phyloP scores from a whole-genome alignment of 2,329 filamentous ascomycete genomes.

The Neofusicoccum kwambonambiense region DNA sequence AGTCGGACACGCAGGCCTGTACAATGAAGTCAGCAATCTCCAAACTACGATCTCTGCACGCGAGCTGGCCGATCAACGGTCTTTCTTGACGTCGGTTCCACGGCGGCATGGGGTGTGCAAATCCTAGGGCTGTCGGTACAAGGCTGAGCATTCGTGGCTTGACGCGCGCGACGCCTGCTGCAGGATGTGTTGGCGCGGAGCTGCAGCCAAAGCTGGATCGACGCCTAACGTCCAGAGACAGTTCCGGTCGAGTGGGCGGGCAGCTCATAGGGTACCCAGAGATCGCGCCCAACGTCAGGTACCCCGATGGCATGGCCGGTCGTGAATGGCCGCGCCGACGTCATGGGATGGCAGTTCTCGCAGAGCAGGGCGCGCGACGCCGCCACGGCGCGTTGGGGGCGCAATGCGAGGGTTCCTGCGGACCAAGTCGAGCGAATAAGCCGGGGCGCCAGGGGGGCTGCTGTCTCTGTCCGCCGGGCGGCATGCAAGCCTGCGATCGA shows the following conservation, averaged over 20 bases:
- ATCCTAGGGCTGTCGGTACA: conserved; percentile 21
- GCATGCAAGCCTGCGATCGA: conserved; percentile 4
- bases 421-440: conserved; percentile 13
- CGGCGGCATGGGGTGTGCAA: conserved; percentile 8
- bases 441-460: background rate
- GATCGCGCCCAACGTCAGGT: conserved; percentile 26
- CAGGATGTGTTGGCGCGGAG: conserved; percentile 37
- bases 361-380: conserved; percentile 11
- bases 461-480: background rate
- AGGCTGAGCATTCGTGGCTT: conserved; percentile 28
- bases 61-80: conserved; percentile 6
- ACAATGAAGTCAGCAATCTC: conserved; percentile 15
- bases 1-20: conserved; percentile 8
- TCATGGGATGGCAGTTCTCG: conserved; percentile 1
- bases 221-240: conserved; percentile 16
- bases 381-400: conserved; percentile 4
- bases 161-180: conserved; percentile 27
- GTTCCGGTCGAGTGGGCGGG: conserved; percentile 32
- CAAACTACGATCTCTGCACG: conserved; percentile 12
- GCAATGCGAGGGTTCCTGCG: background rate
- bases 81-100: conserved; percentile 1
- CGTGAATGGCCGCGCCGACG: conserved; percentile 1
- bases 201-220: conserved; percentile 18
- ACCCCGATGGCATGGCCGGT: conserved; percentile 14
- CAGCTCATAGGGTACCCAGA: conserved; percentile 39